A percentile compares a stretch with the other conserved stretches of the same genome.
phyloP scores from a whole-genome alignment of 805 yeast genomes.

The Wickerhamiella azyma region DNA sequence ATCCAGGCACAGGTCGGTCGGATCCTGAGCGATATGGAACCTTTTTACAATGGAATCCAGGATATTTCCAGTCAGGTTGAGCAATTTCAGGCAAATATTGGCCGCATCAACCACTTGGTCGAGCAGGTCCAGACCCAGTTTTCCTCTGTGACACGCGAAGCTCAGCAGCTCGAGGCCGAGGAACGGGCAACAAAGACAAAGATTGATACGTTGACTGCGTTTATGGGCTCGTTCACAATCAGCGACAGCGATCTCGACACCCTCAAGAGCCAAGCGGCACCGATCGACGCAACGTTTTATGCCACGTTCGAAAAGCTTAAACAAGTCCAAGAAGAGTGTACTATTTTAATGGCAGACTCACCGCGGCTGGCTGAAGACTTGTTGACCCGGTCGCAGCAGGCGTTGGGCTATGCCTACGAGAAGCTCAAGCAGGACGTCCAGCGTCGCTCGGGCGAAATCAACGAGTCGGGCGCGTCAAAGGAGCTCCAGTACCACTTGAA shows the following conservation, averaged over 20 bases:
- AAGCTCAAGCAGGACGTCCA: slow-evolving; percentile 36
- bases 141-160: slow-evolving; percentile 20
- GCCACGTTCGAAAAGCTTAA: slow-evolving; percentile 46
- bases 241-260: slow-evolving; percentile 57
- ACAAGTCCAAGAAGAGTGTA: slow-evolving; percentile 50
- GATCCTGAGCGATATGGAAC: slow-evolving; percentile 25
- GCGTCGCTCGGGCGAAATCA: slow-evolving; percentile 16
- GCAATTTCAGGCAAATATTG: slow-evolving; percentile 12
- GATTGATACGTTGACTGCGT: slow-evolving; percentile 22
- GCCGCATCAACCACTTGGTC: slow-evolving; percentile 17
- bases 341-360: slow-evolving; percentile 45
- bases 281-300: slow-evolving; percentile 42
- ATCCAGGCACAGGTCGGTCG: slow-evolving; percentile 14
- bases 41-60: slow-evolving; percentile 20
- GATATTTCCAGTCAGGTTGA: slow-evolving; percentile 18
- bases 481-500: slow-evolving; percentile 13
- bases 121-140: slow-evolving; percentile 17
- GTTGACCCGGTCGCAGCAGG: slow-evolving; percentile 22
- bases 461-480: neutral
- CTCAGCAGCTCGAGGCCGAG: slow-evolving; percentile 19
- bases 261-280: slow-evolving; percentile 25
- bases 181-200: slow-evolving; percentile 17
- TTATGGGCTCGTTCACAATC: slow-evolving; percentile 48
- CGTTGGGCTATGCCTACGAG: slow-evolving; percentile 41
- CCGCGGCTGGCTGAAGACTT: neutral